phyloP scores from a whole-genome alignment of 441 rosid genomes.

The Arabidopsis lyrata region DNA sequence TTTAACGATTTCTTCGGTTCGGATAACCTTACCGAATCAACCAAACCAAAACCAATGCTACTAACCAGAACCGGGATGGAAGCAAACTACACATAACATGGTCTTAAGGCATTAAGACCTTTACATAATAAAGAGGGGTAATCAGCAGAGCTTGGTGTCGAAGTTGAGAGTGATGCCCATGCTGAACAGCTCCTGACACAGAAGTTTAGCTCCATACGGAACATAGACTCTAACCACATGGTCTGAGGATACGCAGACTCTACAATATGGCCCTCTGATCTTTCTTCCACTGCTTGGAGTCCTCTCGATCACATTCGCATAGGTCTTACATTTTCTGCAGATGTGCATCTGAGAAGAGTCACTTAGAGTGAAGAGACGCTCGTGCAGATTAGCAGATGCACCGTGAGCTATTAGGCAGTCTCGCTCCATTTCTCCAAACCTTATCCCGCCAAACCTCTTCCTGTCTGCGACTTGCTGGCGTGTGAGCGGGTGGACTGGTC shows the following conservation, averaged over 20 bases:
- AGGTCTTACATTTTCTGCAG: conserved; percentile 64
- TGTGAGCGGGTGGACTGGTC: conserved; percentile 93
- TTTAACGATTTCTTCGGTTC: conserved; percentile 12
- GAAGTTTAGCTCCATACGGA: conserved; percentile 87
- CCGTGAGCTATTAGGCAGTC: conserved; percentile 94
- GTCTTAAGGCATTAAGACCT: conserved; percentile 11
- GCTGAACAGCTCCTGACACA: conserved; percentile 85
- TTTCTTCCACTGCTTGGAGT: conserved; percentile 60
- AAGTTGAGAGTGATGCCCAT: conserved; percentile 86
- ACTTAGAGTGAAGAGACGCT: conserved; percentile 81
- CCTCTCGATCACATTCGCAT: conserved; percentile 74
- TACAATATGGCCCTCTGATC: conserved; percentile 73
- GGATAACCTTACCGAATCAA: conserved; percentile 16
- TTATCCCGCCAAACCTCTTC: conserved; percentile 85
- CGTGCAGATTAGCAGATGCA: conserved; percentile 82
- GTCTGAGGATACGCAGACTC: conserved; percentile 64
- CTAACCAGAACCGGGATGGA: neutral
- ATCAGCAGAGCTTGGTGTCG: conserved; percentile 64
- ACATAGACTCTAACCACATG: conserved; percentile 70
- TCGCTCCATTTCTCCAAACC: conserved; percentile 94
- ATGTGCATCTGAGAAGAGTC: conserved; percentile 83
- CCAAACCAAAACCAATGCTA: neutral
- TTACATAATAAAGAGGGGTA: neutral
- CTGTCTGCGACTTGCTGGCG: conserved; percentile 89
- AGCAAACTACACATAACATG: conserved; percentile 11